Base-by-base conservation (phyloP, 805 yeast genomes). In the Myxozyma monticola region DNA sequence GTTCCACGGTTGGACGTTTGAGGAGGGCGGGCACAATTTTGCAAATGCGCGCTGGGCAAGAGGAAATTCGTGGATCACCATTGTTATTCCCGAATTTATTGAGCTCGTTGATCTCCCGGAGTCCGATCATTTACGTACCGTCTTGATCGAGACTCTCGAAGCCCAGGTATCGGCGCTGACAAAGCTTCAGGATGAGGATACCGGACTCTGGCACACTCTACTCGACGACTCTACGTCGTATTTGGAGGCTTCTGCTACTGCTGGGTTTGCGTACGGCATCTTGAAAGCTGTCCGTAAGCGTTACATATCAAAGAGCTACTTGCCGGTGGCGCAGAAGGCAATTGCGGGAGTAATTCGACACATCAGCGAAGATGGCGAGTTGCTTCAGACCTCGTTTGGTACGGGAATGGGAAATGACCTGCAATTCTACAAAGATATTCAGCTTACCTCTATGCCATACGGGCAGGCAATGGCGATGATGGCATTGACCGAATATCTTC, bases 401-500 rank as follows among this genome's bases (percentile, higher is more conserved):
- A 68, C 72, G 4, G 70, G 69, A 12, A 67, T 68, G 68, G 71
- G 71, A n/a, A 60, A 61, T 28, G 49, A 48, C 40, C 56, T 67
- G 42, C 70, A 68, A 53, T 68, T 66, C 36, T 68, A 68, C 49
- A 66, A 61, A 52, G 69, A 68, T 37, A 68, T 68, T 46, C 69
- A 69, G 21, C 60, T 68, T 37, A 68, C 71, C 2, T 54, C 62
- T 7, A 68, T 68, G 71, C 71, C 71, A 4, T 68, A 68, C 49
- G 71, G 71, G 1, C 71, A 67, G 49, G 71, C 71, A 8, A 65
- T 68, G 70, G 71, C 70, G n/a, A 68, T 68, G 47, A 68, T 68
- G 68, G 70, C 71, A 4, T 49, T 68, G 17, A 66, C 65, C 15
- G 71, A 68, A 54, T 68, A 33, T 34, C 30, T 54, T 14, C 24